Evolutionary conservation across 2,329 filamentous ascomycete species (phyloP).

Genomic region (Neonectria ditissima): DNA sequence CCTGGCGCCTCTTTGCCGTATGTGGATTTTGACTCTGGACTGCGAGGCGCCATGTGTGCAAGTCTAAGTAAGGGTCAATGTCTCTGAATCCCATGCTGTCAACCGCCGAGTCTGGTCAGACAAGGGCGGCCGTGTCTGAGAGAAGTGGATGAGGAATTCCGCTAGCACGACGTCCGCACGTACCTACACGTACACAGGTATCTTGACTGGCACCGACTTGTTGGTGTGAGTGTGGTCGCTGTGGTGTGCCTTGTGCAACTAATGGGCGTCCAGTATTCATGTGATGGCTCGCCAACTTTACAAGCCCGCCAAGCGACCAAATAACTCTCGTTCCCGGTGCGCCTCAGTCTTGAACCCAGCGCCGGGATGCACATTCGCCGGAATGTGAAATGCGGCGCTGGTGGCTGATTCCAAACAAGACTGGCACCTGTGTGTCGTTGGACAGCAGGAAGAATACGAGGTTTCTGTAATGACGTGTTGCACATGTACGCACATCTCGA

Average conservation of each 20-base stretch:
- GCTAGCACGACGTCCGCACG: conserved; percentile 2
- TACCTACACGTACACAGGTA: not conserved
- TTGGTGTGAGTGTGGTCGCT: conserved; percentile 1
- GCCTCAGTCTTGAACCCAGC: not conserved
- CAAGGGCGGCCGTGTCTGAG: not conserved
- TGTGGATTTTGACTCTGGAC: conserved; percentile 13
- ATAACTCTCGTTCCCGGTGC: not conserved
- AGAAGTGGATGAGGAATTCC: not conserved
- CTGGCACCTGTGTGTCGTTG: not conserved
- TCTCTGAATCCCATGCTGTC: not conserved
- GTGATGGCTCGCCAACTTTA: conserved; percentile 1
- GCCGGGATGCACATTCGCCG: not conserved
- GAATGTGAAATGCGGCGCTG: conserved; percentile 4
- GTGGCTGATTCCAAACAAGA: not conserved
- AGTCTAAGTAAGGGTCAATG: not conserved
- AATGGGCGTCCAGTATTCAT: conserved; percentile 14
- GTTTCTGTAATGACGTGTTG: conserved; percentile 1
- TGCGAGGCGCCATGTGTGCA: not conserved
- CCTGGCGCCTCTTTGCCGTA: not conserved
- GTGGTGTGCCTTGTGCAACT: conserved; percentile 16
- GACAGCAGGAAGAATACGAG: too few species aligned
- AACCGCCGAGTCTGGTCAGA: not conserved
- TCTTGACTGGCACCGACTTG: not conserved
- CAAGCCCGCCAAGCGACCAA: not conserved
- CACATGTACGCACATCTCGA: not conserved